phyloP scores from a whole-genome alignment of 1,284 basidiomycete species.

The Volvariella surrecta region DNA sequence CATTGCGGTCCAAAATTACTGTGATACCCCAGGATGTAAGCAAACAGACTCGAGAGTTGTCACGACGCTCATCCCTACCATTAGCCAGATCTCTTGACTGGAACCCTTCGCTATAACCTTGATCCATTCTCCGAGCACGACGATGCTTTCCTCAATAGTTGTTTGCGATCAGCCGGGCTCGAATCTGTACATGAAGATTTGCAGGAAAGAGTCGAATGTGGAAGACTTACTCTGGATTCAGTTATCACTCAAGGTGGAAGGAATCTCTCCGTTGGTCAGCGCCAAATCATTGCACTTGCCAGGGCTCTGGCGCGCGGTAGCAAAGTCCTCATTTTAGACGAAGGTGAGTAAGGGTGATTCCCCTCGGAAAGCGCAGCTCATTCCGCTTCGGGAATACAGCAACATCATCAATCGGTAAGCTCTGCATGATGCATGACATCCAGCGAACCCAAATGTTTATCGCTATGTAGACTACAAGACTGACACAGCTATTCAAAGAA shows the following conservation, averaged over 20 bases:
- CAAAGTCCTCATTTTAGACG: slow-evolving; percentile 76
- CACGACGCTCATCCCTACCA: not conserved
- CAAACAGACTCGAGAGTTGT: too few species aligned
- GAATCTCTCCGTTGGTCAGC: slow-evolving; percentile 81
- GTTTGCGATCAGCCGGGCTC: slow-evolving; percentile 1
- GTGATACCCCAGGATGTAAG: slow-evolving; percentile 48
- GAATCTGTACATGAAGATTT: slow-evolving; percentile 28
- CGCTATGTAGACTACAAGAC: not conserved
- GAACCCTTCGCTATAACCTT: slow-evolving; percentile 80
- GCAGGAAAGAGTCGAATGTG: slow-evolving; percentile 41
- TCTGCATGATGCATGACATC: too few species aligned
- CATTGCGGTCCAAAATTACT: slow-evolving; percentile 52
- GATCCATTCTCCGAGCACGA: slow-evolving; percentile 87
- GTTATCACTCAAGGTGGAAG: slow-evolving; percentile 71
- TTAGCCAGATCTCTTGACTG: slow-evolving; percentile 55
- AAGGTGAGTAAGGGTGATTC: slow-evolving; percentile 45
- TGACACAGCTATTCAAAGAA: not conserved
- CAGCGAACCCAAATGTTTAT: too few species aligned
- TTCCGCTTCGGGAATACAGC: not conserved
- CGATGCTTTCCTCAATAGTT: slow-evolving; percentile 31
- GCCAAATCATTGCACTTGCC: slow-evolving; percentile 77
- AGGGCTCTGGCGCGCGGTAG: slow-evolving; percentile 70
- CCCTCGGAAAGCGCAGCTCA: not conserved
- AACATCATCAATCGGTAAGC: not conserved
- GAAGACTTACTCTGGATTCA: slow-evolving; percentile 55